Base-by-base conservation (phyloP, 2,329 filamentous ascomycete species). In the Botrytis tulipae region DNA sequence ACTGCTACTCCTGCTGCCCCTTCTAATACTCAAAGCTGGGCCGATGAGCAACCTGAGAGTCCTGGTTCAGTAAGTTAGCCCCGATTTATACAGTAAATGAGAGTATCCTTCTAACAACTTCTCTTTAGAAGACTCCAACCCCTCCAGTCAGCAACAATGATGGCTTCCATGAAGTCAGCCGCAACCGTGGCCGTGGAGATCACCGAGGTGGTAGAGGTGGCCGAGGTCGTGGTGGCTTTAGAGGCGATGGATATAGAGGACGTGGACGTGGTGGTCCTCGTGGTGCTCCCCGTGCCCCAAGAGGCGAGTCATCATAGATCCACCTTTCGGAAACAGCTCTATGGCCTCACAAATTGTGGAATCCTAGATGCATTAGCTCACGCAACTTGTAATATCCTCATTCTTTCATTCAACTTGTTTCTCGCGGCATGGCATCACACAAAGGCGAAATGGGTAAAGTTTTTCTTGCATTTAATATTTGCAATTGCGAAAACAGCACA, bases 141-240 rank as follows among this genome's bases (percentile, higher is more conserved):
- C 75, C 83, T 67, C 72, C 80, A 35, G 79, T 82, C 48, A 82
- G 83, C 66, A 84, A 86, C 68, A 86, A 86, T 77, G 92, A 93
- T 79, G 92, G 92, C 37, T 94, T 94, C 86, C 90, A 91, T 74
- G 89, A 91, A 79, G 92, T 94, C 18, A 88, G 88, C 79, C 83
- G 84, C 61, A 84, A 86, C 67, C 84, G 88, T 73, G 87, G 87
- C 44, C 84, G 88, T 75, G 84, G 84, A 70, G 84, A 74, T 40
- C 78, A 77, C 73, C 78, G 80, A 29, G 51, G 51, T 78, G 85
- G 86, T 73, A 66, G 74, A 40, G 83, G 83, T 71, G 85, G 86
- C 73, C 77, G 81, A 78, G 86, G 87, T 59, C 84, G 85, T 71
- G 83, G 83, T 46, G 80, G 79, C 18, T 77, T 77, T 73, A 79